Conservation (phyloP, 192 early-diverging fungal genomes). For the Coemansia guatemalensis region DNA sequence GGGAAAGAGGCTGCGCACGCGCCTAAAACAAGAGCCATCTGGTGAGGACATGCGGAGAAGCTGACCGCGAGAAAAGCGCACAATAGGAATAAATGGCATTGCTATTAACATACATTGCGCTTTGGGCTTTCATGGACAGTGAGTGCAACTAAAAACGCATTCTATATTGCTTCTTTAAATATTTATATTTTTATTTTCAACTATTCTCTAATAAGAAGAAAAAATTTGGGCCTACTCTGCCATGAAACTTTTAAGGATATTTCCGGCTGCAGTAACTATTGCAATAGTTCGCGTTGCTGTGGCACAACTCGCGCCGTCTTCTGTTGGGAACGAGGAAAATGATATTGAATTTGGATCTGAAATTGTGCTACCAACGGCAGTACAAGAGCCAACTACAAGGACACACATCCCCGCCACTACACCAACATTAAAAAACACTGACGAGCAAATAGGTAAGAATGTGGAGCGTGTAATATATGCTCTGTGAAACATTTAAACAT, state of each 20-base stretch:
- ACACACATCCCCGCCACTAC: background rate
- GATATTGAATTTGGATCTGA: background rate
- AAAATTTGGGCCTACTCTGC: background rate
- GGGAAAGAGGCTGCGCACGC: too few relatives aligned
- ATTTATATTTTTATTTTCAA: background rate
- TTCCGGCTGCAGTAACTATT: background rate
- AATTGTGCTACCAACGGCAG: background rate
- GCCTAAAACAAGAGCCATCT: too few relatives aligned
- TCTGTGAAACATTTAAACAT: background rate
- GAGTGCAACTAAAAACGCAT: background rate
- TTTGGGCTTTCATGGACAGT: background rate
- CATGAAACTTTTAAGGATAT: background rate
- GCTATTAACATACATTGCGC: background rate
- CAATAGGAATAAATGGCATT: too few relatives aligned
- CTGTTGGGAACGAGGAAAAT: background rate
- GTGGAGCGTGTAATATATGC: background rate
- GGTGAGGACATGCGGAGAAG: too few relatives aligned
- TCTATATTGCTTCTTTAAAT: background rate
- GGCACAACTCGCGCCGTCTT: background rate
- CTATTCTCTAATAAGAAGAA: background rate
- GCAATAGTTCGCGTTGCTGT: background rate
- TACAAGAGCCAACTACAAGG: background rate
- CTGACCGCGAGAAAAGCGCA: too few relatives aligned
- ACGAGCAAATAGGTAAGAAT: background rate
- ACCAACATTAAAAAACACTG: background rate